Evolutionary conservation across 2,329 filamentous ascomycete genomes (phyloP), one percentile per base, ranked within the genome.

Genomic region (Phialophora tarda): DNA sequence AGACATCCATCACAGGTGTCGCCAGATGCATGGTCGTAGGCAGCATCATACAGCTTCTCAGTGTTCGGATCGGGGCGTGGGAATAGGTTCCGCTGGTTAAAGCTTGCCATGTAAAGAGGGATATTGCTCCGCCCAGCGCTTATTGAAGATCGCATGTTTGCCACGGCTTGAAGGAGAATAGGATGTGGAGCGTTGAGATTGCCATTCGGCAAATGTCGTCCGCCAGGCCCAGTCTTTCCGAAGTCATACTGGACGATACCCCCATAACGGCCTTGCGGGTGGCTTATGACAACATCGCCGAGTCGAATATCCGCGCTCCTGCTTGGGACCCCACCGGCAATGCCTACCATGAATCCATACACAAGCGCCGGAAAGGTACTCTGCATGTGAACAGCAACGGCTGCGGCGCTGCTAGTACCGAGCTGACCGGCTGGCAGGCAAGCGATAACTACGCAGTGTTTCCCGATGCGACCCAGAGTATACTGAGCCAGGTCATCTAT

Each of bases 231-330:
- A 21, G 44, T 58, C 50, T 44, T 26, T 26, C 30, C 54, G 12
- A 34, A 56, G 47, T 57, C 28, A 53, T 65, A 66, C 24, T 73
- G 71, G n/a, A 76, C 63, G 3, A 76, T 71, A 28, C 73, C 74
- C 23, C 73, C 63, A 12, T 62, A 57, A n/a, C 69, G 54, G 5
- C 62, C 64, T 14, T 67, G 50, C 3, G 63, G 71, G 26, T 65
- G 47, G 62, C 73, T 74, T 23, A 77, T 71, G 0, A 77, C 74
- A 6, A 77, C 65, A 67, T 77, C 75, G 0, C 75, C 74, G 1
- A 76, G 62, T 4, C 74, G 73, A 47, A 76, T 69, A 62, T 75
- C 72, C 7, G 59, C 5, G 11, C 47, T 50, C 21, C 66, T 32
- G 12, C 34, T 47, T 65, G 68, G 67, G 23, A 67, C 55, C 24